Base-by-base conservation (phyloP, 495 filamentous ascomycete species). In the Cercophora newfieldiana region DNA sequence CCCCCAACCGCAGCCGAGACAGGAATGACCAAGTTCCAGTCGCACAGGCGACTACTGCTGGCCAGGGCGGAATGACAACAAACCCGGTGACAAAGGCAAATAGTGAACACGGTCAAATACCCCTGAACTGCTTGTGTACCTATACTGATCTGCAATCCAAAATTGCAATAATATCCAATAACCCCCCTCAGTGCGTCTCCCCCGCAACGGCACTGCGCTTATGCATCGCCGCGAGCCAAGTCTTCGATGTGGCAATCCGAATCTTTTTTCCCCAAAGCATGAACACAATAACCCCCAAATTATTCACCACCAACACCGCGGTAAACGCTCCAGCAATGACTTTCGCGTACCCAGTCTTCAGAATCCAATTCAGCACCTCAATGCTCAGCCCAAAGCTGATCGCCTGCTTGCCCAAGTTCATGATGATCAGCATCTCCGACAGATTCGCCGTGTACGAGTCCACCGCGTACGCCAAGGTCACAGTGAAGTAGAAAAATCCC, bases 331-430 rank as follows among this genome's bases (percentile, higher is more conserved):
- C 86, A 5, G 83, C 77, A 70, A 89, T 86, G 21, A 88, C 81
- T 12, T 81, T 79, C 1, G 78, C 85, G 70, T 87, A 88, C 7
- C 86, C 87, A 21, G 74, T 71, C 61, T 81, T 67, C 71, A 83
- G 58, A 12, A 88, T 83, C 87, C 86, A 89, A 61, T 81, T 77
- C 22, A 89, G 74, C 51, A 89, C 67, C 64, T 85, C 82, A 21
- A 85, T 70, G 4, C 86, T 85, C 78, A 88, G 85, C 2, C 85
- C 87, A 66, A 89, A 88, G 58, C 77, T 82, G 54, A 89, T 86
- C 4, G 83, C 81, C 72, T 88, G 85, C 65, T 89, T 89, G n/a
- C 87, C 87, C 25, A 89, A 68, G 66, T 88, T 88, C 85, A 89
- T 88, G 2, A 85, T 85, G 67, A 89, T 89, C 29, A 89, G 75